Base-by-base conservation (phyloP, 805 yeast species). In the Cyberlindnera xylosilytica region DNA sequence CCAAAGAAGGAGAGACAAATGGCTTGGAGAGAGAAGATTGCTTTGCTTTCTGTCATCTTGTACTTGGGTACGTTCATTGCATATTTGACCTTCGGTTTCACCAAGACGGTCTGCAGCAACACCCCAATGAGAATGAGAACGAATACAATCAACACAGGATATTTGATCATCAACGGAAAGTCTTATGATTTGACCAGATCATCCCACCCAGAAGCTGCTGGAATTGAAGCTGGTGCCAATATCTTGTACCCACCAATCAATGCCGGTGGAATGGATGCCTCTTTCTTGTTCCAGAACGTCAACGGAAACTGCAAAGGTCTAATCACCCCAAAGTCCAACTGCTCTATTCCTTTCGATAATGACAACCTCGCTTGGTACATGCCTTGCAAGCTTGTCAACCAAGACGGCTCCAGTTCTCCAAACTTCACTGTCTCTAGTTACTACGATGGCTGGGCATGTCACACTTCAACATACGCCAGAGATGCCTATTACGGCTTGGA, bases 21-120 rank as follows among this genome's bases (percentile, higher is more conserved):
- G 70, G 98, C 98, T 0, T 93, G 99, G 99, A 76, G 99, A 58
- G 99, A 93, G 58, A 91, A 91, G 59, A 84, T 90, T 41, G 98
- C 88, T 2, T 71, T 93, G 34, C 70, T 91, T 34, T 74, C 93
- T 1, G 72, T 89, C 41, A 89, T 91, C 53, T 50, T 83, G 16
- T 74, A 75, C 52, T 66, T 86, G 35, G 97, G 93, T 42, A 79
- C 87, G 0, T 61, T 84, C 39, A 84, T 89, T 30, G 97, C 95
- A 1, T 93, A 73, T 60, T 69, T 91, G 52, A 88, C 97, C 2
- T 91, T 91, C 66, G 98, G 98, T 1, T 74, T 91, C 65, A 85
- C 96, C 9, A 76, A 75, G 53, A 76, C 96, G 0, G 95, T 89
- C 13, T 93, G 99, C 63, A 60, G 66, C 18, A 56, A 67, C 17